Evolutionary conservation across 2,329 filamentous ascomycete genomes (phyloP).

Genomic region (Neophaeococcomyces aloes): DNA sequence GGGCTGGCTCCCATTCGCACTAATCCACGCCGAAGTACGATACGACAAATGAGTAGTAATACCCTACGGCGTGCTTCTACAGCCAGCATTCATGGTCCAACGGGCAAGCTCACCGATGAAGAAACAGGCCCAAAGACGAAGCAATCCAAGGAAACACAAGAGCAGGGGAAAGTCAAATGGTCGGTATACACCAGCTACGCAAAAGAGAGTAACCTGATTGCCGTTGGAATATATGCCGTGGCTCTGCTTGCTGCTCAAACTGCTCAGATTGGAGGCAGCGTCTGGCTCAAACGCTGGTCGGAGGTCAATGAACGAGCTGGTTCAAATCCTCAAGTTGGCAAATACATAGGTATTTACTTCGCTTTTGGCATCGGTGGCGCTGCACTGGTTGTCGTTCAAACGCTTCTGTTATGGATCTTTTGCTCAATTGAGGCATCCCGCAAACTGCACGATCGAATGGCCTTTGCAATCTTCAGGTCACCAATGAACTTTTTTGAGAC

Average conservation of each 20-base stretch:
- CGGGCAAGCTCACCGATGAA: conserved; percentile 76
- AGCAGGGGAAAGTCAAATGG: conserved; percentile 98
- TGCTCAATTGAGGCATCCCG: conserved; percentile 97
- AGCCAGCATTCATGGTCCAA: conserved; percentile 75
- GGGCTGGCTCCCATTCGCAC: conserved; percentile 65
- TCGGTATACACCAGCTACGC: conserved; percentile 89
- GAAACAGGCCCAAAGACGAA: conserved; percentile 57
- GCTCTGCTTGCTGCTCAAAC: conserved; percentile 72
- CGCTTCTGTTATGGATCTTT: conserved; percentile 95
- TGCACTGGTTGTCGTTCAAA: conserved; percentile 67
- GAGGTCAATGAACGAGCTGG: conserved; percentile 61
- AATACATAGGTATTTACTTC: conserved; percentile 92
- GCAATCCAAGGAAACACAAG: conserved; percentile 75
- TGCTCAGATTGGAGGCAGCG: conserved; percentile 68
- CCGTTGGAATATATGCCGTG: conserved; percentile 68
- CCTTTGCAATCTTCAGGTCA: conserved; percentile 89
- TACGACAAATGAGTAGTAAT: conserved; percentile 55
- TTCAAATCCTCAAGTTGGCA: conserved; percentile 65
- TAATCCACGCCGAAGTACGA: conserved; percentile 40
- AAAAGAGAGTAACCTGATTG: conserved; percentile 79
- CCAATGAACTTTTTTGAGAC: conserved; percentile 99
- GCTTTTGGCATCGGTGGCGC: conserved; percentile 84
- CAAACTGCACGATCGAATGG: conserved; percentile 95
- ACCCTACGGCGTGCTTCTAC: conserved; percentile 85
- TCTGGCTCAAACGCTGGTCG: conserved; percentile 93